A percentile compares a stretch with the other conserved stretches of the same genome.
phyloP scores from a whole-genome alignment of 176 grass and related monocot species.

The Aegilops sharonensis region DNA sequence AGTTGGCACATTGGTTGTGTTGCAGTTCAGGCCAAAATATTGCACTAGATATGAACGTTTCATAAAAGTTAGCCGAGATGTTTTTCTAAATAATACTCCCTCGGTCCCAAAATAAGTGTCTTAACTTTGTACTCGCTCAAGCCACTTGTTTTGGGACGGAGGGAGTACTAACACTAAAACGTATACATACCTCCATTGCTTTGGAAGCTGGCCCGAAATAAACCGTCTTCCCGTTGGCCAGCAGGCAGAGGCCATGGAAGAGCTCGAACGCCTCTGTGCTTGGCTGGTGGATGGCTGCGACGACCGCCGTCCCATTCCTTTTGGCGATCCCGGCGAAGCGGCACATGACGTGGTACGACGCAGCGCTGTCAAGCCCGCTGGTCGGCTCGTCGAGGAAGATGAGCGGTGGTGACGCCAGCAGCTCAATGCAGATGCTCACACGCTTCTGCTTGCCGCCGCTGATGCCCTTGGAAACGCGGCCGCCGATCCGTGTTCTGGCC shows the following conservation, averaged over 20 bases:
- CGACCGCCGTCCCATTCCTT: slow-evolving; percentile 28
- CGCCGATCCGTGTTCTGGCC: slow-evolving; percentile 20
- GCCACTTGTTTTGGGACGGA: too few species aligned
- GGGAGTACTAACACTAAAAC: background rate
- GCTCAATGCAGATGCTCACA: slow-evolving; percentile 43
- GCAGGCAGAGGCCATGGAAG: slow-evolving; percentile 44
- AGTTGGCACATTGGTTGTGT: background rate
- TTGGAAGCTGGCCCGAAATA: slow-evolving; percentile 45
- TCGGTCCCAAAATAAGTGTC: too few species aligned
- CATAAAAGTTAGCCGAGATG: background rate
- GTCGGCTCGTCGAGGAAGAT: slow-evolving; percentile 50
- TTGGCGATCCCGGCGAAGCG: slow-evolving; percentile 33
- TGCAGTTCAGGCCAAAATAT: background rate
- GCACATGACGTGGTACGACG: slow-evolving; percentile 50
- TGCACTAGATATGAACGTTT: background rate
- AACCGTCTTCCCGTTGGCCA: slow-evolving; percentile 42
- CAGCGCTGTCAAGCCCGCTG: slow-evolving; percentile 52
- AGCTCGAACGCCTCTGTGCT: slow-evolving; percentile 59
- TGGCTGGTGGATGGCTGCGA: slow-evolving; percentile 61
- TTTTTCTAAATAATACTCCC: too few species aligned
- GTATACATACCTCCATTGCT: slow-evolving; percentile 31
- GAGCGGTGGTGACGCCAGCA: slow-evolving; percentile 31
- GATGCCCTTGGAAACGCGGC: slow-evolving; percentile 41
- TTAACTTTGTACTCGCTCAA: too few species aligned
- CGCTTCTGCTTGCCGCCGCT: slow-evolving; percentile 37